Evolutionary conservation across 2,329 filamentous ascomycete species (phyloP).

Genomic region (Alternaria sp.): DNA sequence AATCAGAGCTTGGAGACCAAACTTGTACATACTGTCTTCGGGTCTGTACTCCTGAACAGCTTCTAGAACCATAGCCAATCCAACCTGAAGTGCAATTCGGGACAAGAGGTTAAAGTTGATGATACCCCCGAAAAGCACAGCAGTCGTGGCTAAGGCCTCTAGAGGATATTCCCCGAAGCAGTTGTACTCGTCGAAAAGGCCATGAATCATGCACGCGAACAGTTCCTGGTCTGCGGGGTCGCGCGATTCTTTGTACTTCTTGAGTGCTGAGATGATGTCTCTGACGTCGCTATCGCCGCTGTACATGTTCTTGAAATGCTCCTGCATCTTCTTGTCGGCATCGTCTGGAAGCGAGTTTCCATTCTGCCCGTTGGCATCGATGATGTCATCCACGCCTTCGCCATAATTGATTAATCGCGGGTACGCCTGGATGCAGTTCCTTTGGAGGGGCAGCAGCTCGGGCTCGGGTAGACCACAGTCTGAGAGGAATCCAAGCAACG

Average conservation of each 20-base stretch:
- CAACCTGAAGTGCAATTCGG: conserved; percentile 87
- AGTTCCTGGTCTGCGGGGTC: conserved; percentile 88
- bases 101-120: conserved; percentile 93
- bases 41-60: conserved; percentile 84
- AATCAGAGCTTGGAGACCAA: conserved; percentile 91
- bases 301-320: conserved; percentile 98
- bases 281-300: conserved; percentile 86
- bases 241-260: conserved; percentile 85
- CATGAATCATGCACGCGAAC: conserved; percentile 98
- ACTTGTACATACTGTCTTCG: conserved; percentile 95
- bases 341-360: conserved; percentile 80
- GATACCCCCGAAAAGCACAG: conserved; percentile 94
- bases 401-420: conserved; percentile 96
- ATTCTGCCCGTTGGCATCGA: conserved; percentile 80
- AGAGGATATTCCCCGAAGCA: conserved; percentile 95
- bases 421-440: conserved; percentile 89
- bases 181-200: conserved; percentile 94
- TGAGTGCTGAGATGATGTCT: conserved; percentile 82
- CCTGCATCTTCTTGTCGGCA: conserved; percentile 92
- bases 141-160: conserved; percentile 94
- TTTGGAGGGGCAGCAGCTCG: conserved; percentile 80
- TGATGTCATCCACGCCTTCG: conserved; percentile 88
- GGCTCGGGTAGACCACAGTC: conserved; percentile 63
- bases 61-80: conserved; percentile 97
- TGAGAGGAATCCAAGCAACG: conserved; percentile 76